Conservation (phyloP, 1,284 basidiomycete species). For the Leccinum pallidistipes region DNA sequence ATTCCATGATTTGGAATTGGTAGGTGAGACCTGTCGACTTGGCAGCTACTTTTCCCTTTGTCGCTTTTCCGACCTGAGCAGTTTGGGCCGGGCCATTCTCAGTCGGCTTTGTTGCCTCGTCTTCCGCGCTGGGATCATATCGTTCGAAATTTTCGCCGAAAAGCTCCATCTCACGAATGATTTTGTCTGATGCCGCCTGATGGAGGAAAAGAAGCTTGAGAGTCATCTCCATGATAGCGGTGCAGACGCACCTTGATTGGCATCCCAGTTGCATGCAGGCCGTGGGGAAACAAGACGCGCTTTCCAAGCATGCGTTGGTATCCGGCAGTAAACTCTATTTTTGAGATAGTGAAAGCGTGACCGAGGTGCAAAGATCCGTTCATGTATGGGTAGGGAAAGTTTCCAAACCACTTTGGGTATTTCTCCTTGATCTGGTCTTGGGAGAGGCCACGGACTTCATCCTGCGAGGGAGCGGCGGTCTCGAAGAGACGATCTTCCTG, state of each 20-base stretch:
- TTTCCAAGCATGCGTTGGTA: constrained; percentile 97
- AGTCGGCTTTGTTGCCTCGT: constrained; percentile 45
- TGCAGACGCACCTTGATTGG: constrained; percentile 85
- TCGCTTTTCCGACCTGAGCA: constrained; percentile 75
- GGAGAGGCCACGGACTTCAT: constrained; percentile 65
- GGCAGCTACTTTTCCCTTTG: constrained; percentile 94
- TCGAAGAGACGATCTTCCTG: constrained; percentile 74
- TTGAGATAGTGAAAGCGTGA: constrained; percentile 98
- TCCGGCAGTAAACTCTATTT: constrained; percentile 96
- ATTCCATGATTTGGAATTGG: constrained; percentile 99
- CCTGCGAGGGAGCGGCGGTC: constrained; percentile 74
- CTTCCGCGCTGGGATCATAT: constrained; percentile 55
- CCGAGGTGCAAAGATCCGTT: constrained; percentile 97
- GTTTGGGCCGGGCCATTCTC: constrained; percentile 37
- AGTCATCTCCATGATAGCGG: not conserved
- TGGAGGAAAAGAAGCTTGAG: not conserved
- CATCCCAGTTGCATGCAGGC: constrained; percentile 97
- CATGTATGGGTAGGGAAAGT: constrained; percentile 97
- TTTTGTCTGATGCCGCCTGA: constrained; percentile 93
- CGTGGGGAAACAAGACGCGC: constrained; percentile 92
- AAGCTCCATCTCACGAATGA: constrained; percentile 95
- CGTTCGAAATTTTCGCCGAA: constrained; percentile 91
- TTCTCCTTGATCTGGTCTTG: constrained; percentile 64
- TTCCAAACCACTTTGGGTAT: constrained; percentile 97
- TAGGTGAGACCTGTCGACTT: constrained; percentile 95